Evolutionary conservation across 495 filamentous ascomycete species (phyloP).

Genomic region (Aspergillus coremiiformis): DNA sequence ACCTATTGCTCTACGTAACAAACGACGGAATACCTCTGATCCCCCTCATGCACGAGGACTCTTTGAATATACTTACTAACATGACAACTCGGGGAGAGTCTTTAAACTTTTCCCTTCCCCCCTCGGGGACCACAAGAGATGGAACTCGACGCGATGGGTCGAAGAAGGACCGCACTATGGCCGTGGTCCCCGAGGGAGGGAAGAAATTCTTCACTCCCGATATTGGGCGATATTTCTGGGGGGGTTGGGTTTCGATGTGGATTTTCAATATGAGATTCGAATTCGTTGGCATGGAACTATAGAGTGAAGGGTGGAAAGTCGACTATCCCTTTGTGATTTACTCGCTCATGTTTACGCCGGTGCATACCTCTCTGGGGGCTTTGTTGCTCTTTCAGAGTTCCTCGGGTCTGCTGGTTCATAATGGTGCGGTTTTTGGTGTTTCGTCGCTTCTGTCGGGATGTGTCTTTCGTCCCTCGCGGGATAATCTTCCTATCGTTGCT

Average conservation of each 20-base stretch:
- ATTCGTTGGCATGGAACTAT: no score
- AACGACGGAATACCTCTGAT: no score
- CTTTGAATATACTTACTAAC: no score
- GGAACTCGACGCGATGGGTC: neutral
- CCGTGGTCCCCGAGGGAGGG: neutral
- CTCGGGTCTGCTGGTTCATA: constrained; percentile 45
- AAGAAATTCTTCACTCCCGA: neutral
- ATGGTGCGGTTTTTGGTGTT: constrained; percentile 49
- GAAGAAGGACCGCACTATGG: neutral
- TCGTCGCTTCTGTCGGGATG: constrained; percentile 41
- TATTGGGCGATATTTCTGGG: neutral
- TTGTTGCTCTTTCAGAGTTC: constrained; percentile 48
- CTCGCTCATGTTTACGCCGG: constrained; percentile 48
- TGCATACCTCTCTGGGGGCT: constrained; percentile 50
- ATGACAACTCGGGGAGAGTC: neutral
- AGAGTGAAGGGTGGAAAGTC: no score
- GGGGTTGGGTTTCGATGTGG: no score
- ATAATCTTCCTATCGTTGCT: constrained; percentile 42
- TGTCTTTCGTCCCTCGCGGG: constrained; percentile 28
- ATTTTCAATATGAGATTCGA: no score
- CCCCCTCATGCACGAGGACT: no score
- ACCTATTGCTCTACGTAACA: no score
- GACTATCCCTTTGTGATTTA: neutral
- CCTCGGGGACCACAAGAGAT: neutral
- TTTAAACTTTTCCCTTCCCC: neutral